Conservation (phyloP, 306 rosid genomes). For the Prunus kanzakura region DNA sequence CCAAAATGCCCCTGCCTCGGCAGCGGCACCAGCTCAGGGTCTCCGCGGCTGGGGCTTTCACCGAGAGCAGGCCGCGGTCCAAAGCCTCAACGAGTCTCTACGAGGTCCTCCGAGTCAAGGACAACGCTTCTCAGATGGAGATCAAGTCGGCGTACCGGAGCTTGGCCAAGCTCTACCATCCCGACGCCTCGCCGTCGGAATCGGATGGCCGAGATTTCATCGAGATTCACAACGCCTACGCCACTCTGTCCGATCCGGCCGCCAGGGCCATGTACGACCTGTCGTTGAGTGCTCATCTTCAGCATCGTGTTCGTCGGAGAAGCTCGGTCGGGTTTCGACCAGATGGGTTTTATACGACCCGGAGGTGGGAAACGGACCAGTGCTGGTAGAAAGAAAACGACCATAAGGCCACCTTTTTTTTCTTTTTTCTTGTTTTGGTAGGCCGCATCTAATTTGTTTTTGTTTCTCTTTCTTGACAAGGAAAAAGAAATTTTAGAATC, state of each 20-base stretch:
- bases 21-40: background rate
- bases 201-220: conserved; percentile 53
- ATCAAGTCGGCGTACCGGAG: conserved; percentile 52
- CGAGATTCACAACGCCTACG: conserved; percentile 71
- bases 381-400: conserved; percentile 63
- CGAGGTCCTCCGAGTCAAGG: conserved; percentile 39
- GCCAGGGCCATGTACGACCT: conserved; percentile 66
- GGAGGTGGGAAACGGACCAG: conserved; percentile 95
- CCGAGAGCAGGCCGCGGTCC: conserved; percentile 1
- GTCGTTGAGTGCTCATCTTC: conserved; percentile 31
- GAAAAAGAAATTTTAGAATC: background rate
- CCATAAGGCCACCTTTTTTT: background rate
- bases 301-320: conserved; percentile 10
- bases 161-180: conserved; percentile 59
- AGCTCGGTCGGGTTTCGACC: conserved; percentile 12
- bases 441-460: background rate
- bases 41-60: conserved; percentile 13
- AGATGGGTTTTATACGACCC: conserved; percentile 43
- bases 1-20: background rate
- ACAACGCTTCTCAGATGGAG: conserved; percentile 41
- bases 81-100: conserved; percentile 27
- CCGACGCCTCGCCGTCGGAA: conserved; percentile 48
- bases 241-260: conserved; percentile 80
- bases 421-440: too few relatives aligned
- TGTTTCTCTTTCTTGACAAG: background rate